These are phyloP conservation scores for Moricandia moricandioides DNA, from an alignment of 345 rosid species.

Conservation along the genomic window DNA sequence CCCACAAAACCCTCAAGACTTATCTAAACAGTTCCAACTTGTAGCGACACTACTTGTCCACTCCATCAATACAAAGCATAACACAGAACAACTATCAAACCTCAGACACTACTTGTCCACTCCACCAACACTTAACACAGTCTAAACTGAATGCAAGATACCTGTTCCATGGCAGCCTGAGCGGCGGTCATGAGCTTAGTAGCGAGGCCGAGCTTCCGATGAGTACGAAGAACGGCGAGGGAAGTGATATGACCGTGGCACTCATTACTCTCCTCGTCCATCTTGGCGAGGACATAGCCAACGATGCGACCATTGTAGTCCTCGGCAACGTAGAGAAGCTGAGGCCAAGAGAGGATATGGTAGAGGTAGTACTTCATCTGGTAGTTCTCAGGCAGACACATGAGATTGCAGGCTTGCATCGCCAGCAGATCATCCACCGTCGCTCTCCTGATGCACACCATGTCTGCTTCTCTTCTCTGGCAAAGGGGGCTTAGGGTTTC, in stretches of 20 bases:
- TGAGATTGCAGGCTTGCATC: slow-evolving; percentile 95
- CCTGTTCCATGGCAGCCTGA: slow-evolving; percentile 98
- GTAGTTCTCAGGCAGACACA: slow-evolving; percentile 96
- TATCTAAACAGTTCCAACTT: not conserved
- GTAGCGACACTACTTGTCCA: not conserved
- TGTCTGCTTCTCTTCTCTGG: slow-evolving; percentile 16
- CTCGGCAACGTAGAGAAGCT: slow-evolving; percentile 96
- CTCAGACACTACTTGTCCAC: not conserved
- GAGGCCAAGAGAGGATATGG: slow-evolving; percentile 99
- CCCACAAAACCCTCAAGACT: not conserved
- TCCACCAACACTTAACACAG: not conserved
- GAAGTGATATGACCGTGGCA: slow-evolving; percentile 99
- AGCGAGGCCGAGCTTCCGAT: slow-evolving; percentile 91
- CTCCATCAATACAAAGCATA: no score
- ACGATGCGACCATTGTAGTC: slow-evolving; percentile 97
- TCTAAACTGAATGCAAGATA: slow-evolving; percentile 1
- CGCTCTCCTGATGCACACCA: slow-evolving; percentile 99
- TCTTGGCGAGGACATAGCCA: slow-evolving; percentile 94
- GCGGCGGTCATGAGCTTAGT: slow-evolving; percentile 99
- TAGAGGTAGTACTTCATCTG: slow-evolving; percentile 99
- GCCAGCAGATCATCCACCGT: slow-evolving; percentile 88
- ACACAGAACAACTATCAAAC: not conserved
- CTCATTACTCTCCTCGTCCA: slow-evolving; percentile 97
- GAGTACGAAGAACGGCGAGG: slow-evolving; percentile 97
- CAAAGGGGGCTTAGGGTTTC: slow-evolving; percentile 32